Base-by-base conservation (phyloP, 2,329 filamentous ascomycete species). In the Monosporascus sp. region DNA sequence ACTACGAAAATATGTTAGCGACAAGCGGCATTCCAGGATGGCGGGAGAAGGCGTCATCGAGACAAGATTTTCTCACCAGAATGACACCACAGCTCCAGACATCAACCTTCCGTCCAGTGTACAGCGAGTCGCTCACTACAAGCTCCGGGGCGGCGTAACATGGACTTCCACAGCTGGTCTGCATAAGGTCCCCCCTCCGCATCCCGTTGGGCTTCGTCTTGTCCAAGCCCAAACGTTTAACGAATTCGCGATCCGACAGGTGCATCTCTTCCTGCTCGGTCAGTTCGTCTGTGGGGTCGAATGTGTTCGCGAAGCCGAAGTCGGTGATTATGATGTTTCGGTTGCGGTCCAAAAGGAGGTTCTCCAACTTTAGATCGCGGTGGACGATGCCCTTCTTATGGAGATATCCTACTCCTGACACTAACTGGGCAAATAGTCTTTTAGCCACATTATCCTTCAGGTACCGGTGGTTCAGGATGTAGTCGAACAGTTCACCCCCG, bases 21-120 rank as follows among this genome's bases (percentile, higher is more conserved):
- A 68, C 61, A 55, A 15, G 58, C 53, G 38, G 52, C 15, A 52
- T 5, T 27, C 4, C 15, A 18, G 11, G 7, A 37, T n/a, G 37
- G 31, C 9, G 43, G 6, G 24, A 39, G 35, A 27, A 56, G 35
- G 38, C 31, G 24, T 22, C 18, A 14, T 15, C 14, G 24, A 35
- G 27, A 18, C 41, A 35, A 31, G 78, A 14, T 46, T 17, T 46
- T 18, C 90, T 73, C 80, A 97, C 93, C 80, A 99, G 71, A 66
- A 99, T 99, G 39, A 99, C 94, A 73, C 94, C 94, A 69, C 94
- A 99, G 71, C 94, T 97, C 94, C 94, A 99, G 37, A 99, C 94
- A 68, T 99, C 94, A 25, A 99, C 94, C 72, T 99, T 99, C 50
- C 93, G 85, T 47, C 94, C 94, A 2, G 94, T 99, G 72, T 99